Conservation (phyloP, 169 alveolate species). For the Cryptosporidium muris region DNA sequence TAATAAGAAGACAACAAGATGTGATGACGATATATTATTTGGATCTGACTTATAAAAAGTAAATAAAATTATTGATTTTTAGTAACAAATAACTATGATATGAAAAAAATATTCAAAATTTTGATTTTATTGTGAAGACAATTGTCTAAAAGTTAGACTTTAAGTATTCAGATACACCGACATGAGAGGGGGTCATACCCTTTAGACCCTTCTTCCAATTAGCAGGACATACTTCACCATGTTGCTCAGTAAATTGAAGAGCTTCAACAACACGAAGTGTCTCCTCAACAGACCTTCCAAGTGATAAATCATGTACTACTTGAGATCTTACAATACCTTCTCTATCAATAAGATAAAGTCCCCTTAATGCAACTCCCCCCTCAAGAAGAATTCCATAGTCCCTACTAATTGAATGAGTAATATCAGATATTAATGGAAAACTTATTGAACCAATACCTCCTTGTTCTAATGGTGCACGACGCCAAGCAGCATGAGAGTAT, state of each 20-base stretch:
- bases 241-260: constrained; percentile 92
- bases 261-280: constrained; percentile 95
- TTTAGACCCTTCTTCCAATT: constrained; percentile 96
- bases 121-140: too few relatives aligned
- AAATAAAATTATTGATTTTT: background rate
- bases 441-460: constrained; percentile 97
- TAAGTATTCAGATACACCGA: constrained; percentile 86
- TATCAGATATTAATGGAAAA: constrained; percentile 94
- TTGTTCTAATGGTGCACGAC: constrained; percentile 90
- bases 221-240: constrained; percentile 99
- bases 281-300: constrained; percentile 98
- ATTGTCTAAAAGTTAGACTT: background rate
- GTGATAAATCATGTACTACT: constrained; percentile 96
- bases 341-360: constrained; percentile 96
- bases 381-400: constrained; percentile 93
- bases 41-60: constrained; percentile 45
- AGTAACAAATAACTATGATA: background rate
- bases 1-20: constrained; percentile 25
- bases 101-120: background rate
- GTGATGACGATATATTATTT: constrained; percentile 62
- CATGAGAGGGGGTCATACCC: constrained; percentile 94
- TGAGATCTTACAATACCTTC: constrained; percentile 94
- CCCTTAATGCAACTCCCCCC: constrained; percentile 96
- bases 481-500: constrained; percentile 96
- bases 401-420: constrained; percentile 88